Percentiles rank a stretch among this genome's conserved stretches.
Conservation (phyloP, 1,284 basidiomycete species). For the Ustilago bromivora region DNA sequence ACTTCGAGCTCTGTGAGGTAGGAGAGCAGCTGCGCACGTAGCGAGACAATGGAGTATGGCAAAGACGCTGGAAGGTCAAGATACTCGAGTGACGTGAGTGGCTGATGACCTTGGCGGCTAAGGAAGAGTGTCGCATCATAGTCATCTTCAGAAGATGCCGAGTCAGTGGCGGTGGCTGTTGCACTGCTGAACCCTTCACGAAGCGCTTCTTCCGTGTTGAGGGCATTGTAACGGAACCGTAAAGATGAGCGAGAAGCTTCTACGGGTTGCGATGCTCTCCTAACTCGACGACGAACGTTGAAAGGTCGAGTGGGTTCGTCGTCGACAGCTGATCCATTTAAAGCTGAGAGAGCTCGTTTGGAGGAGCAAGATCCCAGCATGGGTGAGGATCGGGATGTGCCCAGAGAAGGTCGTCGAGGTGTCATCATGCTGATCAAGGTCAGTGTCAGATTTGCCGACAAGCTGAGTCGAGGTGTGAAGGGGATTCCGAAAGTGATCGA, state of each 20-base stretch:
- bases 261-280: slow-evolving; percentile 41
- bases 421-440: slow-evolving; percentile 11
- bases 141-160: slow-evolving; percentile 47
- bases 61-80: slow-evolving; percentile 57
- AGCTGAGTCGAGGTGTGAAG: neutral
- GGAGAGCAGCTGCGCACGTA: slow-evolving; percentile 51
- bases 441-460: slow-evolving; percentile 13
- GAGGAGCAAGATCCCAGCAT: slow-evolving; percentile 17
- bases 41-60: slow-evolving; percentile 54
- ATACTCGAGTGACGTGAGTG: slow-evolving; percentile 47
- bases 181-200: slow-evolving; percentile 34
- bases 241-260: slow-evolving; percentile 11
- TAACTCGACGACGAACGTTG: slow-evolving; percentile 31
- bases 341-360: slow-evolving; percentile 2
- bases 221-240: slow-evolving; percentile 20
- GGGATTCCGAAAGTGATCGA: neutral
- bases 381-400: slow-evolving; percentile 34
- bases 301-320: slow-evolving; percentile 40
- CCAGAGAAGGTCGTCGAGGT: slow-evolving; percentile 36
- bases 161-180: slow-evolving; percentile 43
- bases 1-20: slow-evolving; percentile 57
- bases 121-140: slow-evolving; percentile 22
- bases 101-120: slow-evolving; percentile 17
- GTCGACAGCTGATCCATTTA: slow-evolving; percentile 9
- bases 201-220: slow-evolving; percentile 15